A percentile compares a stretch with the other conserved stretches of the same genome.
Evolutionary conservation across 192 early-diverging fungal genomes (phyloP).

Genomic region (Linnemannia hyalina): DNA sequence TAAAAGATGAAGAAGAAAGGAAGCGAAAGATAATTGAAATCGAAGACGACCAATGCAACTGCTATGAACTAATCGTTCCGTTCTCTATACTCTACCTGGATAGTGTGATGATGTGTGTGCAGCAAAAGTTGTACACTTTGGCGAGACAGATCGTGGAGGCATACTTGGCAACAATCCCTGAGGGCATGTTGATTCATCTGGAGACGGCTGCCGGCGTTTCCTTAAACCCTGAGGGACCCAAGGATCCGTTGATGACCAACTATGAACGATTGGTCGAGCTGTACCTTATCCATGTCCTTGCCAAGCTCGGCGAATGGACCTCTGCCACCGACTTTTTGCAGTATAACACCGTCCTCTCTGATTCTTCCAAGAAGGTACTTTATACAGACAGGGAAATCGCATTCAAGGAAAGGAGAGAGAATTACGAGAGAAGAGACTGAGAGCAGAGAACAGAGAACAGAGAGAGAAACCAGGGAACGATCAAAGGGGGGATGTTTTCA

Average conservation of each 20-base stretch:
- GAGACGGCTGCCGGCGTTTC: constrained; percentile 41
- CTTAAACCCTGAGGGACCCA: constrained; percentile 3
- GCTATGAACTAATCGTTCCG: not conserved
- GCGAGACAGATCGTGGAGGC: constrained; percentile 40
- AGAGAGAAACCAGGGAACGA: not conserved
- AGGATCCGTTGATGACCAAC: constrained; percentile 56
- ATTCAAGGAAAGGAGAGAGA: not conserved
- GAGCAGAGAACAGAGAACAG: too few species aligned
- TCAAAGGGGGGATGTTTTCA: not conserved
- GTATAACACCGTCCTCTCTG: constrained; percentile 50
- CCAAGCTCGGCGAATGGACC: constrained; percentile 58
- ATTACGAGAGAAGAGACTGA: not conserved
- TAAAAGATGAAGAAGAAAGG: not conserved
- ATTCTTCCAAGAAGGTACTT: constrained; percentile 50
- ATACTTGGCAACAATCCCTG: constrained; percentile 37
- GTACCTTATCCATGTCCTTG: constrained; percentile 56
- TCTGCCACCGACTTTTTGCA: constrained; percentile 50
- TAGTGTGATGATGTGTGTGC: constrained; percentile 41
- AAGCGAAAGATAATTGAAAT: not conserved
- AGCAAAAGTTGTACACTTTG: constrained; percentile 37
- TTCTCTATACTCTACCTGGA: not conserved
- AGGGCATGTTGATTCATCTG: constrained; percentile 43
- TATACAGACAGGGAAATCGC: not conserved
- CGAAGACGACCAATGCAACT: not conserved
- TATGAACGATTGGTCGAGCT: constrained; percentile 58